These are phyloP conservation scores for Euphorbia tirucalli DNA, from an alignment of 345 rosid genomes.

Conservation along the genomic window DNA sequence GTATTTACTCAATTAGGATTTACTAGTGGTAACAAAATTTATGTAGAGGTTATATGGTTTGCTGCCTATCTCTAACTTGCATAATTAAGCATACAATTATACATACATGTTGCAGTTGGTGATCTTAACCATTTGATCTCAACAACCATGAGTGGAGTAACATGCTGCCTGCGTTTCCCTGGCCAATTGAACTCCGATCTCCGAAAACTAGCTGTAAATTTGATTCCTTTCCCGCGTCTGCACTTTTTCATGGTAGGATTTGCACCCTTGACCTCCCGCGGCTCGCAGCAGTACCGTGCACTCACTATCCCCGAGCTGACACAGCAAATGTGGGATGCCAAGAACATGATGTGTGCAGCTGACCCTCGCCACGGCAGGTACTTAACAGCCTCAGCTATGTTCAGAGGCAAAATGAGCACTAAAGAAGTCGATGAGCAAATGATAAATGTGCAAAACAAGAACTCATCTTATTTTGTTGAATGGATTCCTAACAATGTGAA, in stretches of 20 bases:
- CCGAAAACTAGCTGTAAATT: conserved; percentile 71
- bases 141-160: conserved; percentile 81
- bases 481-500: conserved; percentile 70
- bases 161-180: conserved; percentile 85
- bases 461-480: conserved; percentile 83
- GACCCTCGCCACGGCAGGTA: conserved; percentile 85
- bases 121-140: conserved; percentile 83
- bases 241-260: conserved; percentile 91
- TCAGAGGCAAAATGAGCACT: conserved; percentile 90
- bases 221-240: conserved; percentile 75
- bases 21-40: no score
- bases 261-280: conserved; percentile 72
- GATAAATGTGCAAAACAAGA: conserved; percentile 91
- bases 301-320: conserved; percentile 80
- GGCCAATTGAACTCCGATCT: conserved; percentile 85
- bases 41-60: no score
- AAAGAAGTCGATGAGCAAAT: conserved; percentile 91
- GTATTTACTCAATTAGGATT: no score
- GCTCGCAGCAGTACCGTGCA: conserved; percentile 80
- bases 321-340: conserved; percentile 85
- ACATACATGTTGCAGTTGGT: conserved; percentile 44
- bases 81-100: background rate
- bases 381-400: conserved; percentile 87
- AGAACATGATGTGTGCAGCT: conserved; percentile 87
- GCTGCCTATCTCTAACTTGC: no score